Evolutionary conservation across 345 rosid species (phyloP).

Genomic region (Geranium rotundifolium): DNA sequence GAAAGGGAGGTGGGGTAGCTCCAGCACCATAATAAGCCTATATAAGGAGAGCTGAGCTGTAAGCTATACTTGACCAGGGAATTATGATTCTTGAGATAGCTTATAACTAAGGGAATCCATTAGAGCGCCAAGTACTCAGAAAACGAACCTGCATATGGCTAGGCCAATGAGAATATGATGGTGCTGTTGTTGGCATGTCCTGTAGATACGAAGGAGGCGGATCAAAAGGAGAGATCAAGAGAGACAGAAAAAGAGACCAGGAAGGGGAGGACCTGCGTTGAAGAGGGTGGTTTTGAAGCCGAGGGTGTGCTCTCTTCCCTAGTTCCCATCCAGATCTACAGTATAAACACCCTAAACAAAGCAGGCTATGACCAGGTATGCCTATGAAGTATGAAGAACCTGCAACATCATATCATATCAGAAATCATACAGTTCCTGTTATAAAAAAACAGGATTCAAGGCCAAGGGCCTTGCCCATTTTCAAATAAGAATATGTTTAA

Average conservation of each 20-base stretch:
- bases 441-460: no score
- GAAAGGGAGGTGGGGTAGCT: slow-evolving; percentile 73
- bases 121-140: slow-evolving; percentile 1
- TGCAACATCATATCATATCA: not conserved
- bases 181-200: slow-evolving; percentile 55
- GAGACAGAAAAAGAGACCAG: not conserved
- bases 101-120: not conserved
- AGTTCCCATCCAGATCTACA: slow-evolving; percentile 41
- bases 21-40: slow-evolving; percentile 94
- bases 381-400: not conserved
- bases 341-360: not conserved
- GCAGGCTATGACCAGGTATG: not conserved
- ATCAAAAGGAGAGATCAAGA: not conserved
- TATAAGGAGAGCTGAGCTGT: slow-evolving; percentile 14
- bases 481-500: no score
- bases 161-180: slow-evolving; percentile 77
- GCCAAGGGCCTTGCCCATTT: no score
- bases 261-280: slow-evolving; percentile 37
- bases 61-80: slow-evolving; percentile 4
- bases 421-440: not conserved
- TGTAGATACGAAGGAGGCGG: slow-evolving; percentile 14
- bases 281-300: slow-evolving; percentile 47
- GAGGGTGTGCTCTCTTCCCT: slow-evolving; percentile 67
- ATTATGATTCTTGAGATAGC: not conserved
- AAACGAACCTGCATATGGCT: slow-evolving; percentile 72